These are phyloP conservation scores for Neurospora africana DNA, from an alignment of 495 filamentous ascomycete species.

Conservation along the genomic window DNA sequence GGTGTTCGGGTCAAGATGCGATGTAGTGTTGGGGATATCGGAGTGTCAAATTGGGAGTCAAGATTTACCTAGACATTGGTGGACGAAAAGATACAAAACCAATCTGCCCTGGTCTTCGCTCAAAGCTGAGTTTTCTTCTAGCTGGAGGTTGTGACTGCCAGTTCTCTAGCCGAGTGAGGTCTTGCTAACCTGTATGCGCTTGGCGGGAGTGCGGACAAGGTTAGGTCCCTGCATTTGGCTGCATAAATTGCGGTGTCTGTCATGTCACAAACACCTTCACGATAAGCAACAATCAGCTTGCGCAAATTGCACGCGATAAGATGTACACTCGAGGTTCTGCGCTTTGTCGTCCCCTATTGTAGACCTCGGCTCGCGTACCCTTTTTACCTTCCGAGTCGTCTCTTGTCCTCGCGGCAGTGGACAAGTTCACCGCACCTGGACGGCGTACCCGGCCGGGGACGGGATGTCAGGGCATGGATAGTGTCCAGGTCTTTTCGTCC, in stretches of 20 bases:
- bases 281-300: neutral
- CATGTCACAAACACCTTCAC: neutral
- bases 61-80: neutral
- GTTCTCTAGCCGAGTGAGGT: neutral
- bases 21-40: neutral
- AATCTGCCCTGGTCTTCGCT: neutral
- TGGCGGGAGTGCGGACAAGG: neutral
- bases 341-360: neutral
- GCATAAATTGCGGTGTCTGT: neutral
- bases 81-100: neutral
- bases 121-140: neutral
- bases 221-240: neutral
- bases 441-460: neutral
- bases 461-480: neutral
- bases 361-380: too few relatives aligned
- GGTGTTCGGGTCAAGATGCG: neutral
- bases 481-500: neutral
- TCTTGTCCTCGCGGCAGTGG: neutral
- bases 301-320: neutral
- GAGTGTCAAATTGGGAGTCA: neutral
- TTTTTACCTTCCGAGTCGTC: neutral
- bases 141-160: neutral
- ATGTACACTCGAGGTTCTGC: neutral
- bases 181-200: neutral
- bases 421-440: neutral